These are phyloP conservation scores for Lumnitzera littorea DNA, from an alignment of 345 rosid genomes.

Conservation along the genomic window DNA sequence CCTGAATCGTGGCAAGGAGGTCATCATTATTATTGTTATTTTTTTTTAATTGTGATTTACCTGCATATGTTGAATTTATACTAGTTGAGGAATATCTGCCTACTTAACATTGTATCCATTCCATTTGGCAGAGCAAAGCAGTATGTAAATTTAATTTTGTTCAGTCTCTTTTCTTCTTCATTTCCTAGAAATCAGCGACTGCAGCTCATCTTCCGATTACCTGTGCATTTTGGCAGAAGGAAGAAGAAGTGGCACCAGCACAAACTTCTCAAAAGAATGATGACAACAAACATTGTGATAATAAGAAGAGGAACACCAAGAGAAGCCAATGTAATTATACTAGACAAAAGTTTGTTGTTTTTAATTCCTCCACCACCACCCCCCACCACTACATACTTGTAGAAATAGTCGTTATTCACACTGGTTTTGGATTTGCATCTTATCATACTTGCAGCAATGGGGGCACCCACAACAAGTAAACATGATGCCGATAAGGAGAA, in stretches of 20 bases:
- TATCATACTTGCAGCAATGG: slow-evolving; percentile 39
- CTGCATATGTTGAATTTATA: too few relatives aligned
- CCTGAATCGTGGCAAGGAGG: too few relatives aligned
- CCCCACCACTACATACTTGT: neutral
- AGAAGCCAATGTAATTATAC: slow-evolving; percentile 46
- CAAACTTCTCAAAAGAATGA: slow-evolving; percentile 14
- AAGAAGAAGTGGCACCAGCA: slow-evolving; percentile 22
- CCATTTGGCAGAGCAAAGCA: too few relatives aligned
- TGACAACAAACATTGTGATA: slow-evolving; percentile 13
- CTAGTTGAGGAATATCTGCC: too few relatives aligned
- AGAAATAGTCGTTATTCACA: neutral
- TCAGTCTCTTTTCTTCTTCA: too few relatives aligned
- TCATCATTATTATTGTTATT: too few relatives aligned
- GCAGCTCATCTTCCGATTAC: too few relatives aligned
- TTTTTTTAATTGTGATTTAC: too few relatives aligned
- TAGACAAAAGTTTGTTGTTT: neutral
- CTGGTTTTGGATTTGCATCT: neutral
- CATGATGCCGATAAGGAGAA: slow-evolving; percentile 37
- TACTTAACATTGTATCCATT: too few relatives aligned
- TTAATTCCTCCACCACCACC: neutral
- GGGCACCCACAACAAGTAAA: slow-evolving; percentile 26
- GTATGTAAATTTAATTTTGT: too few relatives aligned
- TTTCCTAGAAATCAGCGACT: too few relatives aligned
- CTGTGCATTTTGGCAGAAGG: neutral
- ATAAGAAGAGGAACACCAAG: slow-evolving; percentile 24